A percentile compares a stretch with the other conserved stretches of the same genome.
These are phyloP conservation scores for Umbelopsis sp. DNA, from an alignment of 371 early-diverging fungal genomes.

Conservation along the genomic window DNA sequence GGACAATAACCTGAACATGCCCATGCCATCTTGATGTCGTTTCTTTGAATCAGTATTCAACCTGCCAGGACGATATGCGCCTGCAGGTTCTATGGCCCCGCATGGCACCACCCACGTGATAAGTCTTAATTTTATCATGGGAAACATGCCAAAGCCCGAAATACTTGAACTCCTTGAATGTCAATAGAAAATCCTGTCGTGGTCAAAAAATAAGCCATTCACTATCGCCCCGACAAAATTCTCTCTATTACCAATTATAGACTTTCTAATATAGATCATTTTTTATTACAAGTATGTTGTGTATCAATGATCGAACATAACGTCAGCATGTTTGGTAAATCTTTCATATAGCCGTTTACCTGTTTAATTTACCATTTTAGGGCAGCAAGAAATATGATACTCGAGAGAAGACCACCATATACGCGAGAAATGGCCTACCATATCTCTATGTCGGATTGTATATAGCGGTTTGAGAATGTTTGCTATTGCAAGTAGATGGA, in stretches of 20 bases:
- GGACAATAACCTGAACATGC: slow-evolving; percentile 34
- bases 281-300: neutral
- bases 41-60: neutral
- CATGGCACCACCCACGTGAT: neutral
- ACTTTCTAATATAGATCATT: neutral
- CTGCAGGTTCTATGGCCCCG: neutral
- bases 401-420: neutral
- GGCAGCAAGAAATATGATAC: neutral
- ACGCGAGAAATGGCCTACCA: neutral
- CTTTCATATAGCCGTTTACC: neutral
- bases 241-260: slow-evolving; percentile 19
- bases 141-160: neutral
- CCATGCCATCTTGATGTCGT: slow-evolving; percentile 39
- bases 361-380: neutral
- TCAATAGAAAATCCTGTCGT: too few species aligned
- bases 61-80: too few species aligned
- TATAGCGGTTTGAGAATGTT: neutral
- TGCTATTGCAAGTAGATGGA: neutral
- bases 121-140: neutral
- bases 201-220: too few species aligned
- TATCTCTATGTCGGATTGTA: neutral
- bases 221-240: neutral
- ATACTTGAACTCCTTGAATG: neutral
- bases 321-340: neutral
- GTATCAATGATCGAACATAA: neutral